Percentiles rank a stretch among this genome's conserved stretches.
Conservation (phyloP, 2,329 filamentous ascomycete genomes). For the Fusarium veterinarium region DNA sequence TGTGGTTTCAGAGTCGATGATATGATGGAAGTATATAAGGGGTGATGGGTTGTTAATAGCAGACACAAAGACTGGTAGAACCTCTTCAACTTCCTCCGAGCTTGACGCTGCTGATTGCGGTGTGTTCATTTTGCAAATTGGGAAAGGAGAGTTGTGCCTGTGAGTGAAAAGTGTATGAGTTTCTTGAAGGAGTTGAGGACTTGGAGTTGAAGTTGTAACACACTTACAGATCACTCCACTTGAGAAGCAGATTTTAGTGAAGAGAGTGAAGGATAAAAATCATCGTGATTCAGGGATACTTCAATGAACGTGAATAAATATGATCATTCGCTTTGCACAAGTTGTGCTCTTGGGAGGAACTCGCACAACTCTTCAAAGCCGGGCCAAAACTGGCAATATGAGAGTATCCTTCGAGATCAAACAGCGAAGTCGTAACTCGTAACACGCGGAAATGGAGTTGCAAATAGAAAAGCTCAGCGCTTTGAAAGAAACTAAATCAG, state of each 20-base stretch:
- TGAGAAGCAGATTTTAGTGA: background rate
- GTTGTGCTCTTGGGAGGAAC: background rate
- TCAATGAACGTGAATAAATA: background rate
- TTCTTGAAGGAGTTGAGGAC: background rate
- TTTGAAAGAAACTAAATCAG: background rate
- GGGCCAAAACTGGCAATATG: background rate
- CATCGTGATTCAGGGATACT: constrained; percentile 15
- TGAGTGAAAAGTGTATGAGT: constrained; percentile 5
- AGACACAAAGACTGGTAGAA: constrained; percentile 38
- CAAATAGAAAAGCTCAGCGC: background rate
- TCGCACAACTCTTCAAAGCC: background rate
- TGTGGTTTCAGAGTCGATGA: constrained; percentile 39
- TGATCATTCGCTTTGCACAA: background rate
- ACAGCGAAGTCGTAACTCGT: background rate
- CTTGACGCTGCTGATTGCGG: constrained; percentile 9
- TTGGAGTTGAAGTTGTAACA: background rate
- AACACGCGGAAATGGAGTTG: background rate
- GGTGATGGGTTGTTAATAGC: constrained; percentile 30
- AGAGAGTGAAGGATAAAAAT: background rate
- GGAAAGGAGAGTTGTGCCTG: background rate
- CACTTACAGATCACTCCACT: constrained; percentile 5
- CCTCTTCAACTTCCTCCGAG: constrained; percentile 3
- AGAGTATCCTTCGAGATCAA: background rate
- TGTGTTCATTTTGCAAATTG: background rate
- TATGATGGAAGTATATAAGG: constrained; percentile 49